A percentile compares a stretch with the other conserved stretches of the same genome.
These are phyloP conservation scores for Trypanosoma scelopori DNA, from an alignment of 208 protist genomes.

Conservation along the genomic window DNA sequence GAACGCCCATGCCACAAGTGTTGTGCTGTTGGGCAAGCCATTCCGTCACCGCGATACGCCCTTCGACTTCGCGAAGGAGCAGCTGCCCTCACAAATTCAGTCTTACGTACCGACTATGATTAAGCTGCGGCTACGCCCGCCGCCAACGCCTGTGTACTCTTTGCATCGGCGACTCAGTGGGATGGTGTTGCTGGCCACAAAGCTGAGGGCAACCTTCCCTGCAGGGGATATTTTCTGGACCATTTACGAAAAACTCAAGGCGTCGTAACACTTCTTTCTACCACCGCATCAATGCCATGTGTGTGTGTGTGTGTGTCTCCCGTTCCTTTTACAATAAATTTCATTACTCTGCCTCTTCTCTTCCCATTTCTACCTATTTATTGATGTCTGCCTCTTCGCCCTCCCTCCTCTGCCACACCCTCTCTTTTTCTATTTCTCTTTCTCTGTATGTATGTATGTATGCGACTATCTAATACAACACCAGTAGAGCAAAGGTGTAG, in stretches of 20 bases:
- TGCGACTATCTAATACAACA: neutral
- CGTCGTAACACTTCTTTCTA: constrained; percentile 1
- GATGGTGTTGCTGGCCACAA: constrained; percentile 91
- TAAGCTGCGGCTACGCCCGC: constrained; percentile 82
- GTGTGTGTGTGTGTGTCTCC: constrained; percentile 1
- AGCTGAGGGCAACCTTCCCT: constrained; percentile 81
- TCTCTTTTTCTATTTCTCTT: constrained; percentile 21
- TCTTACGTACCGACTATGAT: constrained; percentile 93
- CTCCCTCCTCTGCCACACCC: neutral
- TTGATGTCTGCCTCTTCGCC: too few relatives aligned
- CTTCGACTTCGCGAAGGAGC: constrained; percentile 89
- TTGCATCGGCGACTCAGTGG: constrained; percentile 95
- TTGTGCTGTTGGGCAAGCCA: constrained; percentile 88
- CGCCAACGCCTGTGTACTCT: constrained; percentile 93
- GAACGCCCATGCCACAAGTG: constrained; percentile 87
- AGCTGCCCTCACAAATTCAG: constrained; percentile 83
- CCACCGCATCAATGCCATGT: neutral
- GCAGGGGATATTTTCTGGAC: constrained; percentile 77
- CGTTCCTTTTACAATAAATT: neutral
- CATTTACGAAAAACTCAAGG: constrained; percentile 40
- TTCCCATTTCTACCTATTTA: neutral
- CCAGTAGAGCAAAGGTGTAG: too few relatives aligned
- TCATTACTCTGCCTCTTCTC: constrained; percentile 3
- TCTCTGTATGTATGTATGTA: constrained; percentile 2
- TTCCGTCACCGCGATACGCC: constrained; percentile 64